A percentile compares a stretch with the other conserved stretches of the same genome.
Conservation (phyloP, 495 filamentous ascomycete genomes). For the Lasiosphaeris hirsuta region DNA sequence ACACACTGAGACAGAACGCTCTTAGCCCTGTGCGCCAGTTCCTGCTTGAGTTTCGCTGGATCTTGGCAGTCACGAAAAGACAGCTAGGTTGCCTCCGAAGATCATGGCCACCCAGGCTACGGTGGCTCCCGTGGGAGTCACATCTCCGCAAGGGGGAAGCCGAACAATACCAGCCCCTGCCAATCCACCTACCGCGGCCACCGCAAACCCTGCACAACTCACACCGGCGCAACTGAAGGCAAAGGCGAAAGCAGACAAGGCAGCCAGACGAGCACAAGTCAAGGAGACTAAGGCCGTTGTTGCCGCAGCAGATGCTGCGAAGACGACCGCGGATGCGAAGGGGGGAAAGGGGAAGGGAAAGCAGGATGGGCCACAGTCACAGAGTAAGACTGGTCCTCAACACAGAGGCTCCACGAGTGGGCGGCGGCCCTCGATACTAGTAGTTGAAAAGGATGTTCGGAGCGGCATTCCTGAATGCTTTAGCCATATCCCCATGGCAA, state of each 20-base stretch:
- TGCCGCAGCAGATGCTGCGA: conserved; percentile 8
- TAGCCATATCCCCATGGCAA: conserved; percentile 77
- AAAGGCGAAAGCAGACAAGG: conserved; percentile 74
- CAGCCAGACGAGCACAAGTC: conserved; percentile 63
- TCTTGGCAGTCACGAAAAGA: not conserved
- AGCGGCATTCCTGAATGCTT: conserved; percentile 66
- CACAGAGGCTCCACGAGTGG: conserved; percentile 35
- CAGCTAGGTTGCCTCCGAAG: not conserved
- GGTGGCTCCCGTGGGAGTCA: conserved; percentile 14
- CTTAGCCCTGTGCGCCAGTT: no score
- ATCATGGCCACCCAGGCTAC: conserved; percentile 27
- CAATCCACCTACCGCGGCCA: conserved; percentile 2
- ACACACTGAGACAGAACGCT: no score
- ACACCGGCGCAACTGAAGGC: conserved; percentile 71
- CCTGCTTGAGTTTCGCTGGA: no score
- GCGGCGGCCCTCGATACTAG: conserved; percentile 42
- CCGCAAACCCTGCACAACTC: conserved; percentile 39
- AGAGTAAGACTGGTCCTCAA: conserved; percentile 30
- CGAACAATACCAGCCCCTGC: conserved; percentile 1
- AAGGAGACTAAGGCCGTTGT: conserved; percentile 45
- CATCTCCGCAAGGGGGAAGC: conserved; percentile 4
- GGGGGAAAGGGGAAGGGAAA: conserved; percentile 46
- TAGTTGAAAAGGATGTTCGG: conserved; percentile 41
- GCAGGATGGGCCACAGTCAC: conserved; percentile 36
- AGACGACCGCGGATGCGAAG: conserved; percentile 32